Evolutionary conservation across 208 protist species (phyloP).

Genomic region (Histomonas meleagridis): DNA sequence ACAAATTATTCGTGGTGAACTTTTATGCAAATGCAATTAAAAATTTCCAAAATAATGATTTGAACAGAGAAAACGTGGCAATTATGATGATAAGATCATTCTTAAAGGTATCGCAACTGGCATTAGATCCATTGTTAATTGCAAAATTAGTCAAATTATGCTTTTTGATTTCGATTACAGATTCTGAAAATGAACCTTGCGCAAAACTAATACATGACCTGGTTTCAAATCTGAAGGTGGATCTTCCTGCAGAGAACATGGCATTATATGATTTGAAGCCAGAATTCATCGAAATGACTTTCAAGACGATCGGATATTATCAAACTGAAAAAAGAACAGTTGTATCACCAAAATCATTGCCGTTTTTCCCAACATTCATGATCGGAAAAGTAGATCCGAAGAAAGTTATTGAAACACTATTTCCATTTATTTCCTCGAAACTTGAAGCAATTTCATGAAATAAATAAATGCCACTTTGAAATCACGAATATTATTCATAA

Average conservation of each 20-base stretch:
- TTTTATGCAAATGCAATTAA: not conserved
- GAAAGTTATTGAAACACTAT: too few relatives aligned
- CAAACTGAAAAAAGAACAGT: not conserved
- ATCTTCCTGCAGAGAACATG: not conserved
- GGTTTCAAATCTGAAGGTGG: not conserved
- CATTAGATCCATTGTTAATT: not conserved
- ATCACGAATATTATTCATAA: too few relatives aligned
- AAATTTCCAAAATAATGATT: not conserved
- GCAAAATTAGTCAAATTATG: not conserved
- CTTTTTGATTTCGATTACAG: not conserved
- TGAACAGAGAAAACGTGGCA: not conserved
- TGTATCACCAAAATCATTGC: not conserved
- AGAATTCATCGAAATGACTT: not conserved
- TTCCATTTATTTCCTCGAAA: too few relatives aligned
- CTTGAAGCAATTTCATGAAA: too few relatives aligned
- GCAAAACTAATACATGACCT: not conserved
- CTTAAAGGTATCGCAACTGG: not conserved
- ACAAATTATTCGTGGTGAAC: not conserved
- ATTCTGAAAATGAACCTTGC: not conserved
- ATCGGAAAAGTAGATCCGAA: too few relatives aligned
- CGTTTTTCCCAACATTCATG: not conserved
- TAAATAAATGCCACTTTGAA: too few relatives aligned
- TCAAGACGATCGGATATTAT: not conserved
- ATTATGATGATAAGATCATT: not conserved
- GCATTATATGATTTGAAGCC: not conserved